Evolutionary conservation across 192 early-diverging fungal species (phyloP), one percentile per base, ranked within the genome.

Genomic region (Jimgerdemannia flammicorona): DNA sequence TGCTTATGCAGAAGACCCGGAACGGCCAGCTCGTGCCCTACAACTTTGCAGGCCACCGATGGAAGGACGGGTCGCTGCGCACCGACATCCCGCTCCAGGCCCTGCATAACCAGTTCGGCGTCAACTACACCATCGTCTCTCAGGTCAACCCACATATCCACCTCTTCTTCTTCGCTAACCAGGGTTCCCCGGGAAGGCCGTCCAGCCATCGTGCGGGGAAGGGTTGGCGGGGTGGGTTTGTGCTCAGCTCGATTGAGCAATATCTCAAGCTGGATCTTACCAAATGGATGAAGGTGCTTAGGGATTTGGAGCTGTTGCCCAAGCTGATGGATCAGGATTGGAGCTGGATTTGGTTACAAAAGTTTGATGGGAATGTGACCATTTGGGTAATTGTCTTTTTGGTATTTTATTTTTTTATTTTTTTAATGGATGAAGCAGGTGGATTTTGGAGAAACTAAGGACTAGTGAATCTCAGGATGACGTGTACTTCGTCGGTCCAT

Each of bases 121-220:
- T 97, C 73, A 94, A 94, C 72, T 94, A 92, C 79, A 93, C 92
- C 7, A 86, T 97, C 39, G 94, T 96, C 11, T 86, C 86, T 78
- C 95, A 96, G 80, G 92, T 95, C 42, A 97, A 97, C 77, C 96
- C 96, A 43, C 95, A 97, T 80, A 84, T 99, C 9, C 83, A 90
- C 18, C 69, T 94, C 78, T 97, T 97, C 84, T 95, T 96, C 73
- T 95, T 93, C 80, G 89, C 91, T n/a, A 85, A 89, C 49, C 81
- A 90, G 78, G 94, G 95, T 17, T 83, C 87, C 20, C 78, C 93
- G 17, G 95, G 95, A 17, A 84, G 87, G 75, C 95, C 95, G 18
- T 89, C 90, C 7, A 85, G 88, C 14, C 90, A 92, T 76, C 79
- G 90, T n/a, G 73, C 75, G 54, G 93, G 94, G 67, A 68, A 20